These are phyloP conservation scores for Neurospora intermedia DNA, from an alignment of 495 filamentous ascomycete genomes.

Conservation along the genomic window DNA sequence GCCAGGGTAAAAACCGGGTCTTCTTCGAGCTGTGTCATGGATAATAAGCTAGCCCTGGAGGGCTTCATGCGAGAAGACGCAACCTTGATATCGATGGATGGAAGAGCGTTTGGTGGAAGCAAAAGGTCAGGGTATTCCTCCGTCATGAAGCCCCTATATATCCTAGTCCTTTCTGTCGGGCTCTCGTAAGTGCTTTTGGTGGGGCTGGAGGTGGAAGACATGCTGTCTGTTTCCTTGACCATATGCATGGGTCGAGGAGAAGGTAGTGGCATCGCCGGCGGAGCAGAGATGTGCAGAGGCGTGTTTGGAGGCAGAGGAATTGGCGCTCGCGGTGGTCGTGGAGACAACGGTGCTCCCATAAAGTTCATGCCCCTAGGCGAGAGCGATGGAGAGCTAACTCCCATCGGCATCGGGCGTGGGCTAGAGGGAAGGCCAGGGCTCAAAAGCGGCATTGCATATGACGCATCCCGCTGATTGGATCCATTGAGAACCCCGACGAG, in stretches of 20 bases:
- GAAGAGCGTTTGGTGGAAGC: constrained; percentile 83
- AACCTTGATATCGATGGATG: constrained; percentile 72
- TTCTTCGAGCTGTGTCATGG: constrained; percentile 59
- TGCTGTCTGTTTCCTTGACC: constrained; percentile 24
- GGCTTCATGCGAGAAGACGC: constrained; percentile 85
- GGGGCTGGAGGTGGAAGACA: constrained; percentile 16
- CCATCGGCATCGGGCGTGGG: constrained; percentile 70
- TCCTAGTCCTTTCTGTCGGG: constrained; percentile 24
- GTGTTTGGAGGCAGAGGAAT: constrained; percentile 54
- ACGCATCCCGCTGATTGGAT: constrained; percentile 10
- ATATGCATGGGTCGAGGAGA: constrained; percentile 31
- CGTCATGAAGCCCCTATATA: constrained; percentile 56
- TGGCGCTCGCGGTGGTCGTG: constrained; percentile 56
- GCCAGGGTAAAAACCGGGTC: constrained; percentile 92
- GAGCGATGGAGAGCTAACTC: constrained; percentile 57
- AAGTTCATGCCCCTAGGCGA: constrained; percentile 48
- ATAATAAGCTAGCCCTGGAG: constrained; percentile 73
- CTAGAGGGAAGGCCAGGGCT: constrained; percentile 85
- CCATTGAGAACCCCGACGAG: constrained; percentile 41
- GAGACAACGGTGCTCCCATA: constrained; percentile 55
- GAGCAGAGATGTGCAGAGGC: constrained; percentile 45
- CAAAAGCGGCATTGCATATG: constrained; percentile 46
- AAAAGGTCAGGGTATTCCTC: constrained; percentile 77
- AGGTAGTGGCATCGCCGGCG: constrained; percentile 22
- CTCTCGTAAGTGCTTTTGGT: constrained; percentile 23